These are phyloP conservation scores for Aspergillus ustus DNA, from an alignment of 2,329 filamentous ascomycete genomes.

Conservation along the genomic window DNA sequence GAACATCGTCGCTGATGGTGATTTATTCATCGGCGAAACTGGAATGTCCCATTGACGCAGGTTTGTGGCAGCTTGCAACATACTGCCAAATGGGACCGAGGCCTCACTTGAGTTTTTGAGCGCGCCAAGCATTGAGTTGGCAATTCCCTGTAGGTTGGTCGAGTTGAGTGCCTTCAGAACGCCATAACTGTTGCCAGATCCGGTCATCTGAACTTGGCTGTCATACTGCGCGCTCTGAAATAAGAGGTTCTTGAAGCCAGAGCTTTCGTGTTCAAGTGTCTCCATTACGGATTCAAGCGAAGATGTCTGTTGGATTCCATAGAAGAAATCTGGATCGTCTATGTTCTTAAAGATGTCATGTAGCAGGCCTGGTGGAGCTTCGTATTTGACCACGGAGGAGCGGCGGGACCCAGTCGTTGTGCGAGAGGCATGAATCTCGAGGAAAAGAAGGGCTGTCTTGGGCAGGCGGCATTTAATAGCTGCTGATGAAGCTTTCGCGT, in stretches of 20 bases:
- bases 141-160: slow-evolving; percentile 83
- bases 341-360: slow-evolving; percentile 87
- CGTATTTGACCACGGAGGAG: slow-evolving; percentile 62
- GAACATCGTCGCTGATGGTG: slow-evolving; percentile 73
- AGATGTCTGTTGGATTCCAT: slow-evolving; percentile 80
- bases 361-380: slow-evolving; percentile 69
- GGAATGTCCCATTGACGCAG: slow-evolving; percentile 93
- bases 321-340: slow-evolving; percentile 95
- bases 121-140: slow-evolving; percentile 74
- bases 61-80: slow-evolving; percentile 78
- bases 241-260: slow-evolving; percentile 83
- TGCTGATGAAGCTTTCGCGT: slow-evolving; percentile 68
- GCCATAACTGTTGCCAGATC: slow-evolving; percentile 66
- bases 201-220: slow-evolving; percentile 70
- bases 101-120: slow-evolving; percentile 57
- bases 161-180: slow-evolving; percentile 77
- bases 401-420: slow-evolving; percentile 64
- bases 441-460: slow-evolving; percentile 82
- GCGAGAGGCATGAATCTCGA: slow-evolving; percentile 71
- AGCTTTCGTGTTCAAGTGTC: slow-evolving; percentile 85
- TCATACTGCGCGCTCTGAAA: slow-evolving; percentile 92
- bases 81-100: slow-evolving; percentile 66
- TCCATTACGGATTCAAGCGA: slow-evolving; percentile 78
- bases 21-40: slow-evolving; percentile 65
- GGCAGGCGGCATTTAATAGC: slow-evolving; percentile 81